Evolutionary conservation across 176 grass and related monocot genomes (phyloP).

Genomic region (Cenchrus fungigraminus): DNA sequence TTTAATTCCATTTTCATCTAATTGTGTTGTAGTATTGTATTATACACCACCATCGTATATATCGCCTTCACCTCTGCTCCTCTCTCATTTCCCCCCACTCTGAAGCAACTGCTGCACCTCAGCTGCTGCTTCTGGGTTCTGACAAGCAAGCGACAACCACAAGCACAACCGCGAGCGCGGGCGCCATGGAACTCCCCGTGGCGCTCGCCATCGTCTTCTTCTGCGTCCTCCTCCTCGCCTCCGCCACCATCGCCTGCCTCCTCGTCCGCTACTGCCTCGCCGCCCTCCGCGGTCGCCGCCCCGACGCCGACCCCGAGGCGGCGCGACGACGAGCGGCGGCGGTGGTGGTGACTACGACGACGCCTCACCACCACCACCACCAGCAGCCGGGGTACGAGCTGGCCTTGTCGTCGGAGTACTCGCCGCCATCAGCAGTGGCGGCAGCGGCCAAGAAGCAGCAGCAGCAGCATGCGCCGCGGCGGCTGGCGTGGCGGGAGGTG

Average conservation of each 20-base stretch:
- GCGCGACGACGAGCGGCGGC: not conserved
- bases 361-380: too few relatives aligned
- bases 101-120: not conserved
- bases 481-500: slow-evolving; percentile 61
- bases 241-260: slow-evolving; percentile 37
- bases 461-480: slow-evolving; percentile 26
- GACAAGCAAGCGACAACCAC: not conserved
- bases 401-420: too few relatives aligned
- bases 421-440: not conserved
- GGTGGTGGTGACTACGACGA: not conserved
- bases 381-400: not conserved
- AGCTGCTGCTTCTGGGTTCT: not conserved
- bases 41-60: too few relatives aligned
- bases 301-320: slow-evolving; percentile 7
- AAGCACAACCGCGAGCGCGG: not conserved
- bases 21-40: too few relatives aligned
- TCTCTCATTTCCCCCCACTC: too few relatives aligned
- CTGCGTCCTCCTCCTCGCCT: slow-evolving; percentile 47
- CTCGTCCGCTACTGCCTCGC: slow-evolving; percentile 35
- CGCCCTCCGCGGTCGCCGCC: not conserved
- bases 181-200: slow-evolving; percentile 54
- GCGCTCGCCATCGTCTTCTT: slow-evolving; percentile 50
- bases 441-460: not conserved
- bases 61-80: too few relatives aligned
- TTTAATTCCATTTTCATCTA: too few relatives aligned